Conservation (phyloP, 805 yeast genomes). For the Yarrowia sp. region DNA sequence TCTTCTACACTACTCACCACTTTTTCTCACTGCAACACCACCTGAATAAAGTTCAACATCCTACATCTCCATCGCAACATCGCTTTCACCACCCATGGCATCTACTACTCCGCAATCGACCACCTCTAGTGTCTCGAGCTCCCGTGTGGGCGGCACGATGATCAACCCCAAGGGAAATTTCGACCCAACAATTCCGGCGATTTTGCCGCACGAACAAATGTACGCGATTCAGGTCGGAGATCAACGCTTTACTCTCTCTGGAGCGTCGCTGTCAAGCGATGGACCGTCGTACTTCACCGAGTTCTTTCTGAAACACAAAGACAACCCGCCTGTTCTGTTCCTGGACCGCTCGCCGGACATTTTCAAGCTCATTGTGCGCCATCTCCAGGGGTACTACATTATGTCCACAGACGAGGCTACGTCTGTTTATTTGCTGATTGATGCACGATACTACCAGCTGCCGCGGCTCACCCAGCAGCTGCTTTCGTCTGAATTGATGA, state of each 20-base stretch:
- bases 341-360: conserved; percentile 74
- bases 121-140: not conserved
- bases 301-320: conserved; percentile 47
- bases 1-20: too few relatives aligned
- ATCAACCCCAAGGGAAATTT: conserved; percentile 28
- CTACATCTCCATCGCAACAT: not conserved
- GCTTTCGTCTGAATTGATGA: conserved; percentile 53
- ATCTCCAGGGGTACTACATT: conserved; percentile 69
- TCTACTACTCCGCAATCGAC: not conserved
- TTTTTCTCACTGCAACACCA: too few relatives aligned
- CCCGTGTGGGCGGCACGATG: conserved; percentile 15
- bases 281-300: conserved; percentile 85
- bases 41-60: not conserved
- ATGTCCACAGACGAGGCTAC: conserved; percentile 52
- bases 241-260: conserved; percentile 61
- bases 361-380: conserved; percentile 63
- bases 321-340: conserved; percentile 45
- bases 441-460: conserved; percentile 69
- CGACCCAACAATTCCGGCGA: conserved; percentile 34
- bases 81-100: not conserved
- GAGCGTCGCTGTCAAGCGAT: conserved; percentile 82
- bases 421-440: conserved; percentile 61
- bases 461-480: conserved; percentile 53
- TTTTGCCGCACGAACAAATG: conserved; percentile 67
- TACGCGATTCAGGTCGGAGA: conserved; percentile 71